phyloP scores from a whole-genome alignment of 2,329 filamentous ascomycete genomes.

The Microsporum audouinii region DNA sequence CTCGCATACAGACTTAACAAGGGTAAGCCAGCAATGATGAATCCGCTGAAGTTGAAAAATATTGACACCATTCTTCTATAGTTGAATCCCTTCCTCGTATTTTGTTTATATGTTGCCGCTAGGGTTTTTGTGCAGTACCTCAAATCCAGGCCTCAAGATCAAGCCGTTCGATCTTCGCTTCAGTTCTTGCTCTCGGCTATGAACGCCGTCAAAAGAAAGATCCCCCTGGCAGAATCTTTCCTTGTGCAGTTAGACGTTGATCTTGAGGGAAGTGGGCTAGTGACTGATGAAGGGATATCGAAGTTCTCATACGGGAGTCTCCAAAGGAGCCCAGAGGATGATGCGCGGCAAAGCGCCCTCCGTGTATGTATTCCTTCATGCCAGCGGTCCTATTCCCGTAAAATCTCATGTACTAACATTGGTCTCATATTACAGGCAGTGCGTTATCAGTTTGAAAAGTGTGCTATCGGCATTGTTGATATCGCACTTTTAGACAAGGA shows the following conservation, averaged over 20 bases:
- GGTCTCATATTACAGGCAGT: conserved; percentile 13
- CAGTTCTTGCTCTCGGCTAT: conserved; percentile 84
- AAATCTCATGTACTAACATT: neutral
- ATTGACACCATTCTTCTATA: conserved; percentile 30
- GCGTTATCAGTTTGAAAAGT: neutral
- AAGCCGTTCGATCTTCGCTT: conserved; percentile 66
- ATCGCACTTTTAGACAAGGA: neutral
- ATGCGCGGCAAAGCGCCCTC: neutral
- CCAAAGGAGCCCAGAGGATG: neutral
- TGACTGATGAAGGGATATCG: conserved; percentile 9
- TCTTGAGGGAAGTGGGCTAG: conserved; percentile 46
- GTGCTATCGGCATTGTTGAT: neutral
- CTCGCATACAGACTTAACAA: conserved; percentile 73
- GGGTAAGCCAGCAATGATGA: conserved; percentile 45
- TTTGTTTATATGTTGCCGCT: conserved; percentile 91
- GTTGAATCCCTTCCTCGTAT: conserved; percentile 94
- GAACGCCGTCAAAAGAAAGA: conserved; percentile 75
- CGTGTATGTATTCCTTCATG: neutral
- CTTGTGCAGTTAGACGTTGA: conserved; percentile 88
- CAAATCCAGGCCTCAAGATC: conserved; percentile 81
- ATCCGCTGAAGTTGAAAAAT: neutral
- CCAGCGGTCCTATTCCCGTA: neutral
- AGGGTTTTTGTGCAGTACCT: conserved; percentile 92
- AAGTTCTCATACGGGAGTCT: conserved; percentile 1
- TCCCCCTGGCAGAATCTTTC: conserved; percentile 88